Evolutionary conservation across 2,329 filamentous ascomycete genomes (phyloP), one percentile per base, ranked within the genome.

Genomic region (Bipolaris victoriae): DNA sequence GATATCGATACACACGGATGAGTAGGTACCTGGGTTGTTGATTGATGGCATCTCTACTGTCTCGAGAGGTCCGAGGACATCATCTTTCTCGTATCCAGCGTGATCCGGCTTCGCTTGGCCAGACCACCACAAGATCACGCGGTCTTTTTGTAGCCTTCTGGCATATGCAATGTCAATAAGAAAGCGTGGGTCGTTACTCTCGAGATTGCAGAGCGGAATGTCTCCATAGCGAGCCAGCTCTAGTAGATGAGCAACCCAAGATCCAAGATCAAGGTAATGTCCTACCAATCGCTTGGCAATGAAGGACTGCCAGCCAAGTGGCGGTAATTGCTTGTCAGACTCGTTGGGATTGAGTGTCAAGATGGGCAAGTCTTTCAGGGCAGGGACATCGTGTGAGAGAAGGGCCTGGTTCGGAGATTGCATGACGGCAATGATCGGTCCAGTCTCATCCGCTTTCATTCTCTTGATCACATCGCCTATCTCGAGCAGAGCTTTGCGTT

Each of bases 81-180:
- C 92, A 69, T 99, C 96, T 60, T 89, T 90, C 74, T 99, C 95
- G 74, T 97, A 92, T 0, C 95, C 95, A 44, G 92, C 95, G 77
- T 99, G 95, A 73, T 99, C 95, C 1, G 96, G 95, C 49, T 90
- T 87, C 0, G 94, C 87, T 6, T 89, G 88, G 9, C 86, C 83
- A 16, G 94, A 98, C 95, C 95, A 99, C 95, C 95, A 99, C 6
- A 99, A 81, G 5, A 99, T 90, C 1, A 99, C 91, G 55, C 93
- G 92, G 71, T 94, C 97, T 64, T 90, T 89, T 70, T 97, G 92
- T 49, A 99, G 80, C 16, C 93, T 86, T 55, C 96, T 84, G 0
- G 95, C 95, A 74, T 98, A 99, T 0, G 94, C 91, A 53, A 99
- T 87, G 72, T 99, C 95, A 66, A 99, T 99, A 52, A 99, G 80